Evolutionary conservation across 805 yeast genomes (phyloP).

Genomic region (Lipomyces orientalis): DNA sequence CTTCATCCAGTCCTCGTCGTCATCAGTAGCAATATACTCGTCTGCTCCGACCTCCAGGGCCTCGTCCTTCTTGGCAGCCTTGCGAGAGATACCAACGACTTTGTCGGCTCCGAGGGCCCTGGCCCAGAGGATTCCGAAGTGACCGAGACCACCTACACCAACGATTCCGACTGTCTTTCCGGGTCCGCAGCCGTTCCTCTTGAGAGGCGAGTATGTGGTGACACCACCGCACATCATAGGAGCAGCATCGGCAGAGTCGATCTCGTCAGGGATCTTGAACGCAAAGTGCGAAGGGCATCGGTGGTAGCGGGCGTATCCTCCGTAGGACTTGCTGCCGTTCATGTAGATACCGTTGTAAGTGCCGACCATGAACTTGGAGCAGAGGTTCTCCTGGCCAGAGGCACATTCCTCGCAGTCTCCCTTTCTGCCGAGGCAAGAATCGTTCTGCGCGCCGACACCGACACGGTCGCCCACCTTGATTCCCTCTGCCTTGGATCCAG

Average conservation of each 20-base stretch:
- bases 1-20: constrained; percentile 48
- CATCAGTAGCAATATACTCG: constrained; percentile 55
- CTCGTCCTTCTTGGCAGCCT: constrained; percentile 55
- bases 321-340: constrained; percentile 56
- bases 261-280: constrained; percentile 64
- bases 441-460: constrained; percentile 75
- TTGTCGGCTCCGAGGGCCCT: constrained; percentile 63
- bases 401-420: constrained; percentile 64
- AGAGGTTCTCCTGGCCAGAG: constrained; percentile 59
- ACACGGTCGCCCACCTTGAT: constrained; percentile 71
- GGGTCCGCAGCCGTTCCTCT: constrained; percentile 52
- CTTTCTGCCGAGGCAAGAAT: constrained; percentile 61
- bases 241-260: constrained; percentile 61
- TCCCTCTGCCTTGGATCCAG: constrained; percentile 60
- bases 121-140: constrained; percentile 63
- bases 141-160: constrained; percentile 66
- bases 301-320: constrained; percentile 72
- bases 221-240: constrained; percentile 80
- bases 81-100: constrained; percentile 61
- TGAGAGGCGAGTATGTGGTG: constrained; percentile 70
- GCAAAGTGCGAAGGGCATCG: constrained; percentile 67
- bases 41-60: constrained; percentile 62
- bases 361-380: constrained; percentile 52
- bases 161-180: constrained; percentile 61
- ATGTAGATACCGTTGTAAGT: constrained; percentile 59